Evolutionary conservation across 805 yeast genomes (phyloP).

Genomic region (Candida alai): DNA sequence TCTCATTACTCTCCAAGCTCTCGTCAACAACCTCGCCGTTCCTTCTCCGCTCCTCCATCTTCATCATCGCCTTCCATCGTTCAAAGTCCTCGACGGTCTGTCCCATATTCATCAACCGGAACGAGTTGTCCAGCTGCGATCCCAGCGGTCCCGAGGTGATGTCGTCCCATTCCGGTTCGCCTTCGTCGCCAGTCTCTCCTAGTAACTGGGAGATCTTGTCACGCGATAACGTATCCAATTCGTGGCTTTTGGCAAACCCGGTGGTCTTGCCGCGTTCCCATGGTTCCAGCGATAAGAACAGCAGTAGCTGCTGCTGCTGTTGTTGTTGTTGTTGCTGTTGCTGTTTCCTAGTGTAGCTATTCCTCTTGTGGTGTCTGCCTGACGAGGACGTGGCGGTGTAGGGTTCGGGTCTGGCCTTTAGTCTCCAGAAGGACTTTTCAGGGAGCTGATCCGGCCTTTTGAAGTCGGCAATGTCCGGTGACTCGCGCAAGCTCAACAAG

Average conservation of each 20-base stretch:
- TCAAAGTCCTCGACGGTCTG: slow-evolving; percentile 57
- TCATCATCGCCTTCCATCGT: slow-evolving; percentile 54
- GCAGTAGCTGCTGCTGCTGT: slow-evolving; percentile 8
- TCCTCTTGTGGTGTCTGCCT: slow-evolving; percentile 12
- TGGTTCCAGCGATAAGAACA: too few relatives aligned
- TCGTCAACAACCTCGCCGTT: slow-evolving; percentile 34
- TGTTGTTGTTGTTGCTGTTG: slow-evolving; percentile 6
- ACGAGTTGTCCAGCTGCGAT: slow-evolving; percentile 16
- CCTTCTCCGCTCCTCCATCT: slow-evolving; percentile 44
- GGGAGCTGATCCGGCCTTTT: slow-evolving; percentile 37
- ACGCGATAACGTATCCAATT: slow-evolving; percentile 26
- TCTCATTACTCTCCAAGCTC: slow-evolving; percentile 10
- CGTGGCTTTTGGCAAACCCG: slow-evolving; percentile 18
- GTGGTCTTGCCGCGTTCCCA: slow-evolving; percentile 29
- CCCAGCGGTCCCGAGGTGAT: slow-evolving; percentile 17
- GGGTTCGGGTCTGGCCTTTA: slow-evolving; percentile 18
- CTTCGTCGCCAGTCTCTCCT: slow-evolving; percentile 29
- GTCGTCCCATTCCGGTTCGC: slow-evolving; percentile 37
- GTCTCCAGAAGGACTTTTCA: slow-evolving; percentile 47
- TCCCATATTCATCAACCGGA: slow-evolving; percentile 30
- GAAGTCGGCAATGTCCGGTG: slow-evolving; percentile 32
- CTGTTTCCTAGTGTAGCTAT: slow-evolving; percentile 15
- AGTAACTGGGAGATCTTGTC: slow-evolving; percentile 33
- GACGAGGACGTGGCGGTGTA: slow-evolving; percentile 9
- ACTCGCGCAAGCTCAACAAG: slow-evolving; percentile 28